Evolutionary conservation across 1,284 basidiomycete species (phyloP), one percentile per base, ranked within the genome.

Genomic region (Peniophora sp.): DNA sequence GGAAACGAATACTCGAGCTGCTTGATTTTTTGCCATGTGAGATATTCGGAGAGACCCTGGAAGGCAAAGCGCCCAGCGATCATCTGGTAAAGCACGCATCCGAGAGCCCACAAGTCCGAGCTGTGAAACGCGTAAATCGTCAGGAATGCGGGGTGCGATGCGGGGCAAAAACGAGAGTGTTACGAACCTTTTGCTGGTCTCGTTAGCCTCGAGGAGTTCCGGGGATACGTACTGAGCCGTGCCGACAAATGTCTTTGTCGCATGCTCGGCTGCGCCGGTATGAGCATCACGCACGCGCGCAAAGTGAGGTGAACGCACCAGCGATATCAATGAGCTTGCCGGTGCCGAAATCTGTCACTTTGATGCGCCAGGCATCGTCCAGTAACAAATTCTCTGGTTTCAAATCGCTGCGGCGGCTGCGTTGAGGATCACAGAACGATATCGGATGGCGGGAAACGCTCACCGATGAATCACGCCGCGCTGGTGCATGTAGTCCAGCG

Each of bases 31-130:
- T 89, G 81, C 79, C 83, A 86, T 22, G 83, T 89, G 47, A 89
- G 78, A 56, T 94, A 92, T 51, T 95, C 89, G 1, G 87, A 85
- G 12, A 93, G 75, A 27, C 86, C 87, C 54, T 88, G 83, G 69
- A 99, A 99, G 2, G 95, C 91, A 53, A 94, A 93, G 51, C 79
- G 81, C 38, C 94, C 94, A 53, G 93, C 89, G 35, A 98, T 88
- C 85, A 98, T 95, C 67, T 98, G 96, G 70, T 89, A 98, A 34
- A 99, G 70, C 50, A 98, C 92, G 68, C 96, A 98, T 1, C 95
- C 97, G 16, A 98, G 73, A 16, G 95, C 92, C 97, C 97, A 99
- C n/a, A 97, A 79, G 68, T 99, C 96, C 46, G 92, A 91, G 52
- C 93, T 45, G 9, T 92, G 63, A 62, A 48, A 48, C 44, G 20